Percentiles rank a stretch among this genome's conserved stretches.
phyloP scores from a whole-genome alignment of 1,139 yeast species.

The Suhomyces atakaporum region DNA sequence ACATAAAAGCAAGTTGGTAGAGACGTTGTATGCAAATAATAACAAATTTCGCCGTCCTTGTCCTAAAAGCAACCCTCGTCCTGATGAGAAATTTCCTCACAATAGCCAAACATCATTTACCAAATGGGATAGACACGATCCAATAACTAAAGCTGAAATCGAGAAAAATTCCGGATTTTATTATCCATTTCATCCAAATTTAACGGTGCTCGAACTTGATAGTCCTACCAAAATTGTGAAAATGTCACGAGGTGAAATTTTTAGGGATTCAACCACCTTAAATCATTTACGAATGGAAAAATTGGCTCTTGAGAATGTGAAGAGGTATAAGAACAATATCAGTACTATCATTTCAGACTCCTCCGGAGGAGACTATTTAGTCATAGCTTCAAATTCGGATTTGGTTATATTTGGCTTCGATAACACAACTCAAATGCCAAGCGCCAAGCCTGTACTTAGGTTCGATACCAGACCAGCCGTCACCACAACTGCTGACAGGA shows the following conservation, averaged over 20 bases:
- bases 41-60: conserved; percentile 3
- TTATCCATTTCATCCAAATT: conserved; percentile 20
- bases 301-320: conserved; percentile 22
- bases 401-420: conserved; percentile 33
- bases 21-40: conserved; percentile 17
- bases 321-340: conserved; percentile 40
- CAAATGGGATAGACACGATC: conserved; percentile 30
- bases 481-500: conserved; percentile 40
- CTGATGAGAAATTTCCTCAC: conserved; percentile 20
- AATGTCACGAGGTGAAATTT: conserved; percentile 36
- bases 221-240: conserved; percentile 27
- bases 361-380: conserved; percentile 23
- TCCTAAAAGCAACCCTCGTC: conserved; percentile 1
- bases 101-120: conserved; percentile 27
- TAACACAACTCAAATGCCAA: conserved; percentile 26
- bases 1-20: conserved; percentile 13
- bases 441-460: conserved; percentile 24
- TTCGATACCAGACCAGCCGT: conserved; percentile 44
- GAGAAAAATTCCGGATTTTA: conserved; percentile 17
- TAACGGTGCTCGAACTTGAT: conserved; percentile 19
- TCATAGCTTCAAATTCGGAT: conserved; percentile 33
- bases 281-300: conserved; percentile 25
- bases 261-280: conserved; percentile 29
- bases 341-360: conserved; percentile 12
- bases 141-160: conserved; percentile 12